Evolutionary conservation across 2,329 filamentous ascomycete species (phyloP), one percentile per base, ranked within the genome.

Genomic region (Cladorrhinum sp.): DNA sequence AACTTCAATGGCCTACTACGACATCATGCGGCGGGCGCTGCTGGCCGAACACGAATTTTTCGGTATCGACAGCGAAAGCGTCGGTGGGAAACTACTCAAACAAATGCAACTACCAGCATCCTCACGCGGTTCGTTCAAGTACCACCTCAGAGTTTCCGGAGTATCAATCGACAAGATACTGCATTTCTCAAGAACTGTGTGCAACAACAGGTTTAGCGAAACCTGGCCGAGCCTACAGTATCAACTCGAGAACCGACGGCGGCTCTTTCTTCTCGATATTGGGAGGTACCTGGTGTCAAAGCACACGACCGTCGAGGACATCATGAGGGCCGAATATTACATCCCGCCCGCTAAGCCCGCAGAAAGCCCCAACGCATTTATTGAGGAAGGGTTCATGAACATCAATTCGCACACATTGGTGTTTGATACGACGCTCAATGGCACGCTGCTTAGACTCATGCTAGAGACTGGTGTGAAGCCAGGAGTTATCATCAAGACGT

Each of bases 341-440:
- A 28, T 54, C 3, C 59, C 60, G 33, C 33, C 26, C 26, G 26
- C 4, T 10, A 10, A 5, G 26, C 26, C 26, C 1, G 12, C 5
- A 8, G 16, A 28, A 3, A 21, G 51, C 20, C 16, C 26, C 7
- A 48, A 61, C 36, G 55, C 26, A 1, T 57, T 28, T 46, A 20
- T 62, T 21, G 50, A 57, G n/a, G 36, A 62, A 16, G 62, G 60
- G 21, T 56, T 65, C 46, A 23, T 61, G 24, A 60, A 58, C 20
- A 55, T 65, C 10, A 58, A 65, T 56, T 16, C 26, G 1, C 49
- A 26, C 3, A 60, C 63, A 14, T 21, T 65, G 4, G 16, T 65
- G 6, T 48, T 61, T 2, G 61, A 63, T 39, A 63, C 63, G 23
- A 63, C 63, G 23, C 42, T 63, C 14, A 65, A 65, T 53, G 54